Base-by-base conservation (phyloP, 2,329 filamentous ascomycete genomes). In the Alternaria arbusti region DNA sequence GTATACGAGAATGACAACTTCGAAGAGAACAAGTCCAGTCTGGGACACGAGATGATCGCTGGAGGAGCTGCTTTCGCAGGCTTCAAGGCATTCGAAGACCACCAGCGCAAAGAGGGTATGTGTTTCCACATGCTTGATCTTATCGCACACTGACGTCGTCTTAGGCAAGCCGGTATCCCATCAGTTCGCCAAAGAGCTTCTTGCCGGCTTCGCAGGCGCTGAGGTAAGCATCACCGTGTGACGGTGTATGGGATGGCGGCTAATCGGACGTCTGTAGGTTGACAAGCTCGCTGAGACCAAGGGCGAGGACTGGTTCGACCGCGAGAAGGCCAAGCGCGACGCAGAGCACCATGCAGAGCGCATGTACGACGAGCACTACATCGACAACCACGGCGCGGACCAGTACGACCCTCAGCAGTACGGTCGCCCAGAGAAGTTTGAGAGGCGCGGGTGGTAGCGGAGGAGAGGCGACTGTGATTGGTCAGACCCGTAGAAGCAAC, bases 61-160 rank as follows among this genome's bases (percentile, higher is more conserved):
- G 91, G 91, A 66, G 92, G 89, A 61, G 92, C 91, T 61, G 88
- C 90, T 66, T 95, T 95, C 77, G 90, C 88, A 68, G 92, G 89
- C 73, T 91, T 95, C 87, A 93, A 93, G 85, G 84, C 89, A 22
- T 94, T 89, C 74, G 91, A 94, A 82, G 89, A 94, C 79, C 84
- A 87, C 73, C 90, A 94, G 83, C 89, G 90, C 74, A 84, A 82
- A 60, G 84, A 92, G 78, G 91, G 89, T 89, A 83, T 25, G 83
- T 74, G 6, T 23, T 12, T 17, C 12, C 30, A 28, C 36, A 6
- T 8, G 4, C 30, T 5, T 12, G 68, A 43, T 36, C 17, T 17
- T 17, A 25, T 57, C 67, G 20, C 69, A 51, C 32, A 17, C 20
- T 46, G 49, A 51, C 12, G 1, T 40, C n/a, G 36, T 40, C 5